Percentiles rank a stretch among this genome's conserved stretches.
These are phyloP conservation scores for Usnea hakonensis DNA, from an alignment of 495 filamentous ascomycete genomes.

Conservation along the genomic window DNA sequence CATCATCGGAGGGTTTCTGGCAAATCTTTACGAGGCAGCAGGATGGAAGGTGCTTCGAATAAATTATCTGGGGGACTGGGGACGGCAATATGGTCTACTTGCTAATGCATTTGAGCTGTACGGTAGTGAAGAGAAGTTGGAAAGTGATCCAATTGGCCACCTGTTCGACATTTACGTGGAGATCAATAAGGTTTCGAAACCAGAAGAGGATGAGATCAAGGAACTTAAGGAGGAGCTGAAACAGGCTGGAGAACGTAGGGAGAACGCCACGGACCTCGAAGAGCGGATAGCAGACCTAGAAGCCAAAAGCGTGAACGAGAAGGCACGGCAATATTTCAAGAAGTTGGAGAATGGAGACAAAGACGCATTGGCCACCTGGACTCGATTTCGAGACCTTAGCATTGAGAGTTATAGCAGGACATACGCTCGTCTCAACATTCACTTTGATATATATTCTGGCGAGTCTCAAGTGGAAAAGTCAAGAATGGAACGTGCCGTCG, in stretches of 20 bases:
- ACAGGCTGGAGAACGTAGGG: slow-evolving; percentile 42
- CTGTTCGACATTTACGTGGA: slow-evolving; percentile 63
- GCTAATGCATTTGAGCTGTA: slow-evolving; percentile 59
- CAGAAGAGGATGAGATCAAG: slow-evolving; percentile 50
- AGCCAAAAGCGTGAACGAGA: slow-evolving; percentile 54
- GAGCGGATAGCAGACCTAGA: slow-evolving; percentile 45
- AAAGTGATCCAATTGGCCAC: slow-evolving; percentile 58
- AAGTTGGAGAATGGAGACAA: slow-evolving; percentile 78
- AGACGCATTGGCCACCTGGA: slow-evolving; percentile 73
- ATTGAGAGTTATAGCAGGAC: slow-evolving; percentile 78
- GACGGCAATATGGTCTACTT: slow-evolving; percentile 65
- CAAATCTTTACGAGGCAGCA: slow-evolving; percentile 59
- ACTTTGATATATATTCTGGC: slow-evolving; percentile 88
- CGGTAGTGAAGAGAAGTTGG: slow-evolving; percentile 53
- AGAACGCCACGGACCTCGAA: slow-evolving; percentile 40
- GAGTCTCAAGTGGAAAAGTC: slow-evolving; percentile 86
- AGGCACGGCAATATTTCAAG: slow-evolving; percentile 76
- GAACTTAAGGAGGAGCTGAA: slow-evolving; percentile 49
- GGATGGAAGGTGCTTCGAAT: slow-evolving; percentile 66
- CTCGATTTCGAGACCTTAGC: slow-evolving; percentile 79
- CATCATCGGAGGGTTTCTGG: slow-evolving; percentile 65
- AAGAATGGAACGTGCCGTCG: slow-evolving; percentile 63
- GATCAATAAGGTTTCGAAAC: slow-evolving; percentile 47
- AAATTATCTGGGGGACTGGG: slow-evolving; percentile 76
- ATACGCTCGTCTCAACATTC: slow-evolving; percentile 80